These are phyloP conservation scores for Oryza longistaminata DNA, from an alignment of 176 grass and related monocot genomes.

Conservation along the genomic window DNA sequence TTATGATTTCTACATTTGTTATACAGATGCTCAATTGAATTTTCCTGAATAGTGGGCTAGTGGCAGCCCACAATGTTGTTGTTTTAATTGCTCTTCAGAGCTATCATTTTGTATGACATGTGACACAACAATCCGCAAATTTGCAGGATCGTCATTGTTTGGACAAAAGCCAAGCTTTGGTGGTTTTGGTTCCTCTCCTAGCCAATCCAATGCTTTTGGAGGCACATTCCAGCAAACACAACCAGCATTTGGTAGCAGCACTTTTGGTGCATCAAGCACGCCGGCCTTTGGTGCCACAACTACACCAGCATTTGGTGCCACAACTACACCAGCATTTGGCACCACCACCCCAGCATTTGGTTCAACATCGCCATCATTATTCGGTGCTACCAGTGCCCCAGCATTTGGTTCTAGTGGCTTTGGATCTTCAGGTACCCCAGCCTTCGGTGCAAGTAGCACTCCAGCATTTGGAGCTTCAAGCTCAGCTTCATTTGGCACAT, in stretches of 20 bases:
- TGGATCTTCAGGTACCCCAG: slow-evolving; percentile 56
- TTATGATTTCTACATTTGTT: not conserved
- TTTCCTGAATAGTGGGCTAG: slow-evolving; percentile 3
- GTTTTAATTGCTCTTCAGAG: slow-evolving; percentile 18
- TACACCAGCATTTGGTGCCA: slow-evolving; percentile 53
- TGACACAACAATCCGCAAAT: not conserved
- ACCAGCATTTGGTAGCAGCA: slow-evolving; percentile 66
- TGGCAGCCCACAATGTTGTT: not conserved
- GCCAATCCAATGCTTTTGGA: slow-evolving; percentile 76
- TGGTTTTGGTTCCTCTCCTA: slow-evolving; percentile 75
- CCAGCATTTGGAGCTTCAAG: slow-evolving; percentile 64
- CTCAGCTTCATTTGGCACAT: slow-evolving; percentile 65
- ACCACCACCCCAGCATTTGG: slow-evolving; percentile 59
- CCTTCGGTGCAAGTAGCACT: slow-evolving; percentile 63
- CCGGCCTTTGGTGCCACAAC: slow-evolving; percentile 51
- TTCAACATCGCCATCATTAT: slow-evolving; percentile 62
- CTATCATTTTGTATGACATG: not conserved
- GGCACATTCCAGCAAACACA: slow-evolving; percentile 80
- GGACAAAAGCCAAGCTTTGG: slow-evolving; percentile 90
- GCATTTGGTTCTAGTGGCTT: slow-evolving; percentile 66
- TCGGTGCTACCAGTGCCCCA: slow-evolving; percentile 58
- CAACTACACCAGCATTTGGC: slow-evolving; percentile 56
- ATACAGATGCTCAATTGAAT: not conserved
- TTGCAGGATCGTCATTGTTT: slow-evolving; percentile 83
- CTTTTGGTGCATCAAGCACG: slow-evolving; percentile 62